phyloP scores from a whole-genome alignment of 176 grass and related monocot genomes.

The Oryza longistaminata region DNA sequence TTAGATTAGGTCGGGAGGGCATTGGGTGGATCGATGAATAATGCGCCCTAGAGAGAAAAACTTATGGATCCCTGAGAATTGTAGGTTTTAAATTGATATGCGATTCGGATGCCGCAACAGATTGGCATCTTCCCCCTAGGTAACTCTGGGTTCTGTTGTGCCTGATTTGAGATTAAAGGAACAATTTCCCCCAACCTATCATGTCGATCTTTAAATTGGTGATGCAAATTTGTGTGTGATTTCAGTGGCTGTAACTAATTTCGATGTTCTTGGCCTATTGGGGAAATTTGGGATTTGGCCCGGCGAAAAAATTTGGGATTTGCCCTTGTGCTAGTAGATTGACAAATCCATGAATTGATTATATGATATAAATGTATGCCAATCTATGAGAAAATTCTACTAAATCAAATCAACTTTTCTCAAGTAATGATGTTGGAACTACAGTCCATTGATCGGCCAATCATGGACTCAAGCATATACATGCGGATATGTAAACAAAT shows the following conservation, averaged over 20 bases:
- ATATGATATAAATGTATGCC: background rate
- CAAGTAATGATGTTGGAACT: background rate
- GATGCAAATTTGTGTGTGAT: background rate
- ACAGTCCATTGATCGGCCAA: background rate
- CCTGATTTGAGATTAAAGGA: background rate
- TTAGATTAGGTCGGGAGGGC: background rate
- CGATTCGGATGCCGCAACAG: background rate
- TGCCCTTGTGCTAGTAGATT: background rate
- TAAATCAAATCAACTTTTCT: background rate
- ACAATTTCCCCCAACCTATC: background rate
- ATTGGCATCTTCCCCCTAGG: slow-evolving; percentile 12
- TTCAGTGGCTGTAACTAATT: background rate
- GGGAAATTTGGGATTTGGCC: background rate
- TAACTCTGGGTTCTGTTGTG: slow-evolving; percentile 11
- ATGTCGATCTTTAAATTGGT: background rate
- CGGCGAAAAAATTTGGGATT: background rate
- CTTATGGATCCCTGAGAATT: background rate
- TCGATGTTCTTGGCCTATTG: background rate
- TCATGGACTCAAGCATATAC: slow-evolving; percentile 10
- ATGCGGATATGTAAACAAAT: background rate
- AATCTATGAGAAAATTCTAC: background rate
- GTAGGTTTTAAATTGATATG: background rate
- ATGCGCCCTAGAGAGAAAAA: background rate
- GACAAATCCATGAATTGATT: background rate
- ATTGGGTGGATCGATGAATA: background rate